These are phyloP conservation scores for Rusavskia elegans DNA, from an alignment of 495 filamentous ascomycete genomes.

Conservation along the genomic window DNA sequence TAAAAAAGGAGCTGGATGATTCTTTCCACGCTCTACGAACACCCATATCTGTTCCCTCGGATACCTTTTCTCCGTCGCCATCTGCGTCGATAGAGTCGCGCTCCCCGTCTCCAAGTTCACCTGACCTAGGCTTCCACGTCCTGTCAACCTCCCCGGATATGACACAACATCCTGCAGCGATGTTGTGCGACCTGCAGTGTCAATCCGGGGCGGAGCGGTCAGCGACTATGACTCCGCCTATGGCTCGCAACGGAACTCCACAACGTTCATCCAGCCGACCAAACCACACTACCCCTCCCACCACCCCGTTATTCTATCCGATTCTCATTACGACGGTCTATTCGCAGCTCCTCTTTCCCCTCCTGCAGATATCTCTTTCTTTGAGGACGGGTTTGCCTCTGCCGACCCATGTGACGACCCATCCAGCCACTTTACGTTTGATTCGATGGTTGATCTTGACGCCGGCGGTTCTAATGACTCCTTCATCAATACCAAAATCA, in stretches of 20 bases:
- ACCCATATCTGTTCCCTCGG: conserved; percentile 8
- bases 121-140: conserved; percentile 28
- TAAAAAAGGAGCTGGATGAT: conserved; percentile 42
- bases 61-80: conserved; percentile 17
- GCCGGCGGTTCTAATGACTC: conserved; percentile 36
- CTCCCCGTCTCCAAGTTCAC: conserved; percentile 18
- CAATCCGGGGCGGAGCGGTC: conserved; percentile 46
- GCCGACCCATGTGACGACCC: conserved; percentile 33
- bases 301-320: conserved; percentile 41
- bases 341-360: conserved; percentile 53
- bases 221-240: conserved; percentile 19
- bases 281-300: conserved; percentile 27
- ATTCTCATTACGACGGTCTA: conserved; percentile 52
- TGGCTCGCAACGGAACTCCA: conserved; percentile 42
- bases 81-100: conserved; percentile 32
- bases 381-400: conserved; percentile 65
- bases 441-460: conserved; percentile 75
- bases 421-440: conserved; percentile 57
- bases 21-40: conserved; percentile 25
- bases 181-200: conserved; percentile 99
- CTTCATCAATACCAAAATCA: conserved; percentile 32
- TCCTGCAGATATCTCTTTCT: conserved; percentile 57
- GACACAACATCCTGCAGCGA: conserved; percentile 99
- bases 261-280: conserved; percentile 19
- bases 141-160: conserved; percentile 60